These are phyloP conservation scores for Clitopilus passeckerianus DNA, from an alignment of 768 basidiomycete genomes.

Conservation along the genomic window DNA sequence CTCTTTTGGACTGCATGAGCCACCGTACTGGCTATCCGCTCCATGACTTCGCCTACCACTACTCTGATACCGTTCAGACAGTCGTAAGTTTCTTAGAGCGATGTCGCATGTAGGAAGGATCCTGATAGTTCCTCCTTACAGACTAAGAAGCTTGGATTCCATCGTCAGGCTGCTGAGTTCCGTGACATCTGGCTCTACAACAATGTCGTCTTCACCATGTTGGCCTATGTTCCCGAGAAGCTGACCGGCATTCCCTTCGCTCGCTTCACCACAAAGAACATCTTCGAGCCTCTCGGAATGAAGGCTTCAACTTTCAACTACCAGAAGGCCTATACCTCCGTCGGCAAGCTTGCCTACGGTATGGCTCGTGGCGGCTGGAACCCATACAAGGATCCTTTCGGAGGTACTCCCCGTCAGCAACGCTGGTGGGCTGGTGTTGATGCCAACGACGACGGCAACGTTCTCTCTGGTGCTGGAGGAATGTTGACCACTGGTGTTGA, in stretches of 20 bases:
- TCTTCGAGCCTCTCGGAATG: constrained; percentile 21
- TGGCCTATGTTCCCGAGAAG: constrained; percentile 15
- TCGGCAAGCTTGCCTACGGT: constrained; percentile 20
- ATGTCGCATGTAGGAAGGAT: neutral
- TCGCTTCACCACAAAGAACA: constrained; percentile 19
- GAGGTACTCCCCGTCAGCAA: neutral
- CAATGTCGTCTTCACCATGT: constrained; percentile 18
- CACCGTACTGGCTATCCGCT: constrained; percentile 21
- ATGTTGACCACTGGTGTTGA: constrained; percentile 21
- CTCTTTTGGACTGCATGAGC: constrained; percentile 21
- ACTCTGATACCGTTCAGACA: constrained; percentile 2
- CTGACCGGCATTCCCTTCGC: constrained; percentile 13
- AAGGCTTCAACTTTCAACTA: constrained; percentile 20
- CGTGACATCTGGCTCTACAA: constrained; percentile 19
- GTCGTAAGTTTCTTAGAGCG: constrained; percentile 1
- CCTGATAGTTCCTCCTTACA: neutral
- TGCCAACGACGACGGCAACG: constrained; percentile 4
- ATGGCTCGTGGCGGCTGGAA: constrained; percentile 15
- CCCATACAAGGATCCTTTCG: neutral
- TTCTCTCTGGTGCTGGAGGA: constrained; percentile 22
- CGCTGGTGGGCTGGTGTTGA: neutral
- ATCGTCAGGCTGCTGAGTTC: constrained; percentile 18
- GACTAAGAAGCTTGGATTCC: constrained; percentile 14
- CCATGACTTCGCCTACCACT: constrained; percentile 12
- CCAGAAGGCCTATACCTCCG: constrained; percentile 14